These are phyloP conservation scores for Porodaedalea pini DNA, from an alignment of 1,284 basidiomycete genomes.

Conservation along the genomic window DNA sequence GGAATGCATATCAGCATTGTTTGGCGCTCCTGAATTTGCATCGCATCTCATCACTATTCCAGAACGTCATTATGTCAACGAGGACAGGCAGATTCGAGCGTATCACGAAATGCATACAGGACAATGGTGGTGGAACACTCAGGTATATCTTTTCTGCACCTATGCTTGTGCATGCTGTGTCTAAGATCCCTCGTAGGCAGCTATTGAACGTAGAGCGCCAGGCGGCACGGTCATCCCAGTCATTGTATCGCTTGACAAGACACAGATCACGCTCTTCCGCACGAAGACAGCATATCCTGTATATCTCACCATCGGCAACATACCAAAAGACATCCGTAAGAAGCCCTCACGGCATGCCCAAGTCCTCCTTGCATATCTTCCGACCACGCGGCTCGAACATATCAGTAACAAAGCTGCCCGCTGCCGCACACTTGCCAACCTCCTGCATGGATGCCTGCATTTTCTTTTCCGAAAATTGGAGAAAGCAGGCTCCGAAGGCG, in stretches of 20 bases:
- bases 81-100: slow-evolving; percentile 6
- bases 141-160: slow-evolving; percentile 21
- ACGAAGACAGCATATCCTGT: slow-evolving; percentile 26
- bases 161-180: background rate
- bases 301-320: slow-evolving; percentile 29
- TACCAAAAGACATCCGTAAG: slow-evolving; percentile 23
- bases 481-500: slow-evolving; percentile 21
- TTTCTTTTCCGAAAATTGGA: slow-evolving; percentile 21
- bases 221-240: slow-evolving; percentile 26
- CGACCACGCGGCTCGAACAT: slow-evolving; percentile 19
- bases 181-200: background rate
- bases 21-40: slow-evolving; percentile 22
- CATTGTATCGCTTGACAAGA: slow-evolving; percentile 24
- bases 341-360: slow-evolving; percentile 24
- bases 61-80: slow-evolving; percentile 8
- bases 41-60: slow-evolving; percentile 18
- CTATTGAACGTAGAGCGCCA: background rate
- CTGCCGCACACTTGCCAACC: background rate
- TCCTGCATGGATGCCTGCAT: slow-evolving; percentile 27
- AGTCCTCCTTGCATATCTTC: slow-evolving; percentile 28
- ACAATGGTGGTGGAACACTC: slow-evolving; percentile 25
- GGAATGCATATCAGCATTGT: slow-evolving; percentile 20
- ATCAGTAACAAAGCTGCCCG: background rate
- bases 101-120: slow-evolving; percentile 27
- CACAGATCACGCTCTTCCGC: slow-evolving; percentile 25